Evolutionary conservation across 225 moss, liverwort and hornwort genomes (phyloP).

Genomic region (Climacium dendroides): DNA sequence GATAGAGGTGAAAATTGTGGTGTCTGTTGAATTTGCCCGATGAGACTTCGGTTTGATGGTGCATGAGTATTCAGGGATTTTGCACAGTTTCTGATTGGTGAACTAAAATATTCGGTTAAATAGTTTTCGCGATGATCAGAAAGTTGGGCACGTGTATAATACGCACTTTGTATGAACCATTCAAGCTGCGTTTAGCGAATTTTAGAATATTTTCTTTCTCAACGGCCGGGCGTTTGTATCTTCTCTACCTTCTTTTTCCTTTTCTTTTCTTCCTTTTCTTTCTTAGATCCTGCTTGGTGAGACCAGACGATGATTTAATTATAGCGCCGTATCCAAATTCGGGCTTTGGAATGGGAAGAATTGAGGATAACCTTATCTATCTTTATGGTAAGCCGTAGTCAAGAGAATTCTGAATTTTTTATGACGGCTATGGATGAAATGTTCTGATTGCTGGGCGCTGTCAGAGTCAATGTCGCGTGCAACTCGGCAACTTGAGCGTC

Average conservation of each 20-base stretch:
- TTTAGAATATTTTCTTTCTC: not conserved
- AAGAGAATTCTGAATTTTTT: not conserved
- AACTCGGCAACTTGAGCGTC: constrained; percentile 9
- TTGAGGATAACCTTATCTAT: not conserved
- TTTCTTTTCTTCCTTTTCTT: not conserved
- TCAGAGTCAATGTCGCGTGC: constrained; percentile 10
- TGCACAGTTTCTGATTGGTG: not conserved
- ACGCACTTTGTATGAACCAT: not conserved
- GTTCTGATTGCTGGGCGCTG: not conserved
- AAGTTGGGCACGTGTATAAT: not conserved
- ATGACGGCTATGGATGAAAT: not conserved
- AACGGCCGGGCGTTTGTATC: not conserved
- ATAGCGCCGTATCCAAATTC: not conserved
- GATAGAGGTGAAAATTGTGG: not conserved
- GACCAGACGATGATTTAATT: not conserved
- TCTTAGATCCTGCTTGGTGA: not conserved
- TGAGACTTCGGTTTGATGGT: not conserved
- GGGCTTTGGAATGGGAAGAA: not conserved
- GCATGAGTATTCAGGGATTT: not conserved
- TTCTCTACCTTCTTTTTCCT: not conserved
- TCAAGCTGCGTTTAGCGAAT: not conserved
- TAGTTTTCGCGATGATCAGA: not conserved
- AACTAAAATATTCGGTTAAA: not conserved
- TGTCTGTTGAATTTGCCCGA: not conserved
- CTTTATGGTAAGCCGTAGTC: not conserved